Evolutionary conservation across 306 rosid species (phyloP).

Genomic region (Trifolium subterraneum): DNA sequence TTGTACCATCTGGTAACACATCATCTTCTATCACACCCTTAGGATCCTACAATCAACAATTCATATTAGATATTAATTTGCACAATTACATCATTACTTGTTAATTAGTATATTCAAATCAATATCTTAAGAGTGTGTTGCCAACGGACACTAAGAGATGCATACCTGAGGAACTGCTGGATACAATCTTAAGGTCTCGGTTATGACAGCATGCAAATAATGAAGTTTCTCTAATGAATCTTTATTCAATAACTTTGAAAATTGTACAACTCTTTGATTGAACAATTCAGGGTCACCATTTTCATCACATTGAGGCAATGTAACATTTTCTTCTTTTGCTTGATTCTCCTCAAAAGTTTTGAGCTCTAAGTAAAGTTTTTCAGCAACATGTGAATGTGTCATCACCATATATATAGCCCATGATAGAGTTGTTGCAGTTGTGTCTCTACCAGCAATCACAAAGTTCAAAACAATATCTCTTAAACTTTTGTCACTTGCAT

Average conservation of each 20-base stretch:
- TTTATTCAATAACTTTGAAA: slow-evolving; percentile 63
- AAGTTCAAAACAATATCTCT: slow-evolving; percentile 91
- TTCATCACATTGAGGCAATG: slow-evolving; percentile 59
- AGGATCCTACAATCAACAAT: slow-evolving; percentile 63
- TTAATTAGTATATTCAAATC: neutral
- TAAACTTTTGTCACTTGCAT: slow-evolving; percentile 70
- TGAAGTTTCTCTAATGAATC: slow-evolving; percentile 69
- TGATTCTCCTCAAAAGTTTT: slow-evolving; percentile 64
- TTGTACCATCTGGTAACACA: slow-evolving; percentile 90
- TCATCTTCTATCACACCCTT: slow-evolving; percentile 85
- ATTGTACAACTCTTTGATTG: slow-evolving; percentile 63
- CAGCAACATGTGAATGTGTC: slow-evolving; percentile 70
- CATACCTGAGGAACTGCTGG: slow-evolving; percentile 98
- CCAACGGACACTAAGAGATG: no score
- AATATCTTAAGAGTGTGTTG: neutral
- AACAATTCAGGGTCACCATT: slow-evolving; percentile 61
- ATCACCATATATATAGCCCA: slow-evolving; percentile 92
- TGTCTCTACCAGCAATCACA: slow-evolving; percentile 95
- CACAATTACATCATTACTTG: neutral
- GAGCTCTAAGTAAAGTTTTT: slow-evolving; percentile 76
- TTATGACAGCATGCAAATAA: slow-evolving; percentile 84
- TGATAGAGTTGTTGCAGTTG: slow-evolving; percentile 91
- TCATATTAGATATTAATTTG: slow-evolving; percentile 23
- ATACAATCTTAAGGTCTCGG: slow-evolving; percentile 87
- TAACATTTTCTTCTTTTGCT: slow-evolving; percentile 63